Base-by-base conservation (phyloP, 2,329 filamentous ascomycete genomes). In the Diaporthe eres region DNA sequence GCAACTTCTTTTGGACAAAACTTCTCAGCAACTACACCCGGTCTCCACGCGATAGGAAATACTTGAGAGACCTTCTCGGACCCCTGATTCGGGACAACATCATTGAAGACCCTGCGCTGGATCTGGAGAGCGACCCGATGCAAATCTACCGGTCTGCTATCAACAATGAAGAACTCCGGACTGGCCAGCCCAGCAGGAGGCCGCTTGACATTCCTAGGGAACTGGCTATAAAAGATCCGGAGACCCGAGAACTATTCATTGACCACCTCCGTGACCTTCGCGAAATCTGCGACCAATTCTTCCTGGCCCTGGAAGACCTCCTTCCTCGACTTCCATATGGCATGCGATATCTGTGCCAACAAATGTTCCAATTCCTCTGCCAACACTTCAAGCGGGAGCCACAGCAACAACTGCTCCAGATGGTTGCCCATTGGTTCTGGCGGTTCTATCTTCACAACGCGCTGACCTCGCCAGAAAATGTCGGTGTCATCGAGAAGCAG, bases 111-210 rank as follows among this genome's bases (percentile, higher is more conserved):
- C 93, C 95, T 17, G 93, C 93, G 7, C 88, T 99, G 47, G 96
- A 99, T 82, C 88, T 99, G 37, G 97, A 99, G 85, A 98, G 96
- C 82, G 97, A 99, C 81, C 97, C 97, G 0, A 93, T 98, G 88
- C 96, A 98, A 80, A 99, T 99, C 75, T 98, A 99, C 85, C 92
- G 94, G 57, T 97, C 95, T 7, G 93, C 95, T 19, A 97, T 99
- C 85, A 98, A 97, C 86, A 98, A 99, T 80, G 96, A 98, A 84
- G 97, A 99, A 85, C 91, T 99, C 34, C 93, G 95, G 25, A 99
- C 97, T 0, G 97, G 97, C 6, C 92, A 92, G 78, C 92, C 95
- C 28, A 98, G 96, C 82, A 91, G 90, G 68, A 91, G 97, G 77
- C 94, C 92, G 47, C 91, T 95, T 19, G 95, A 98, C 79, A 93